A percentile compares a stretch with the other conserved stretches of the same genome.
Conservation (phyloP, 768 basidiomycete genomes). For the Xerocomellus chrysenteron region DNA sequence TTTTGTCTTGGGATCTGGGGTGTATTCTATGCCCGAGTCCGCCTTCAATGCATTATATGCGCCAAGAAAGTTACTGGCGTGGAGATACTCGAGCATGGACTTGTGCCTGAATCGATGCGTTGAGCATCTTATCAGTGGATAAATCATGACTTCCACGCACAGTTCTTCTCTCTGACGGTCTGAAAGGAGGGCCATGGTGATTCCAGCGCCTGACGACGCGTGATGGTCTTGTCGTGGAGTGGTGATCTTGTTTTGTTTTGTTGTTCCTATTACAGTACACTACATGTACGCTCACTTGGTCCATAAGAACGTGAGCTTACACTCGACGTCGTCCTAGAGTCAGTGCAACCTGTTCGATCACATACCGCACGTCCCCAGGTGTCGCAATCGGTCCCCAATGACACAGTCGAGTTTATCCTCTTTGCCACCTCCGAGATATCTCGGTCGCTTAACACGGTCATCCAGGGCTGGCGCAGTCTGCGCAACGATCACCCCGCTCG, state of each 20-base stretch:
- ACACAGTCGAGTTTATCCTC: constrained; percentile 21
- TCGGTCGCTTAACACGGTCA: constrained; percentile 18
- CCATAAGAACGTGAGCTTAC: too few species aligned
- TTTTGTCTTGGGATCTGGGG: constrained; percentile 84
- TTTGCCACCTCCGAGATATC: constrained; percentile 18
- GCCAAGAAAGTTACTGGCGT: constrained; percentile 60
- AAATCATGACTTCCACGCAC: constrained; percentile 32
- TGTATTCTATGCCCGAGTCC: constrained; percentile 58
- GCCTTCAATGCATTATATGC: constrained; percentile 61
- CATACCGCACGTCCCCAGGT: constrained; percentile 18
- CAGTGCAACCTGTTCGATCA: constrained; percentile 12
- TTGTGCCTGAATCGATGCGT: constrained; percentile 55
- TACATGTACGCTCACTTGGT: too few species aligned
- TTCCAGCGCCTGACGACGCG: constrained; percentile 13
- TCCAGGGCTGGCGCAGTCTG: constrained; percentile 24
- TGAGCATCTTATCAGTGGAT: constrained; percentile 6
- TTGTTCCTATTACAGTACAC: constrained; percentile 15
- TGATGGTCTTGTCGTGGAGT: constrained; percentile 11
- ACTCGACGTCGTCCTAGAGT: too few species aligned
- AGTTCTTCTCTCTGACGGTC: constrained; percentile 49
- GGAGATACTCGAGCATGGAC: constrained; percentile 77
- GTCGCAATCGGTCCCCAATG: constrained; percentile 29
- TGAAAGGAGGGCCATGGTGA: constrained; percentile 42
- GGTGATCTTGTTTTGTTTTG: constrained; percentile 33
- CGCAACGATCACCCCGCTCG: constrained; percentile 25